phyloP scores from a whole-genome alignment of 2,329 filamentous ascomycete genomes.

The Aurifilum marmelostoma region DNA sequence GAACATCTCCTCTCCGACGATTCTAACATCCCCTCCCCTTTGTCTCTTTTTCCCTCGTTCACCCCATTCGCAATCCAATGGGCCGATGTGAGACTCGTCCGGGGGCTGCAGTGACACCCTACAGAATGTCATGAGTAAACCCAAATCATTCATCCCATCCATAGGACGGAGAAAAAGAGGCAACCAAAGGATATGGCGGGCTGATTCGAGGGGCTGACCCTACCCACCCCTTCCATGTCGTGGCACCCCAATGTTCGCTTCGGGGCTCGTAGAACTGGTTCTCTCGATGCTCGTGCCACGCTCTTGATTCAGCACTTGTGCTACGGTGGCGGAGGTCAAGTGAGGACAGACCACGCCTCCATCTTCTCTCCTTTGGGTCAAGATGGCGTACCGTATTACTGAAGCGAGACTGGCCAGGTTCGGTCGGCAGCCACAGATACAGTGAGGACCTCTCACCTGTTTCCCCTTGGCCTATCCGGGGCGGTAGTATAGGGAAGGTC shows the following conservation, averaged over 20 bases:
- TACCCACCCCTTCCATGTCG: neutral
- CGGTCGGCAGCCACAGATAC: slow-evolving; percentile 5
- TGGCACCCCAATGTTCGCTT: slow-evolving; percentile 28
- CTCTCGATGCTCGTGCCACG: slow-evolving; percentile 21
- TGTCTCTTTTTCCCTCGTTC: neutral
- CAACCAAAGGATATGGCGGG: neutral
- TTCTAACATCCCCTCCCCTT: neutral
- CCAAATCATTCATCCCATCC: neutral
- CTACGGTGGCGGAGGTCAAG: slow-evolving; percentile 29
- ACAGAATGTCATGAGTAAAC: neutral
- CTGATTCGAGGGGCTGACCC: neutral
- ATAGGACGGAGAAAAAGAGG: neutral
- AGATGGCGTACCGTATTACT: slow-evolving; percentile 13
- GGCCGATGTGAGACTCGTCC: slow-evolving; percentile 8
- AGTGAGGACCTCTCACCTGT: neutral
- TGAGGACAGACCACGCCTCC: slow-evolving; percentile 4
- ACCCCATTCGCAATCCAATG: neutral
- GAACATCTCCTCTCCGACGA: neutral
- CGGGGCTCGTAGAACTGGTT: slow-evolving; percentile 28
- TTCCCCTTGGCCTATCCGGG: no score
- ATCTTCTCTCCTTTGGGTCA: neutral
- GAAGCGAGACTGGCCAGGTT: neutral
- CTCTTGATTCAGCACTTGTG: slow-evolving; percentile 21
- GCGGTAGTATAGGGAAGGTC: slow-evolving; percentile 8
- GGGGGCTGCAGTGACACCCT: slow-evolving; percentile 5